These are phyloP conservation scores for Calonectria leucothoes DNA, from an alignment of 2,329 filamentous ascomycete genomes.

Conservation along the genomic window DNA sequence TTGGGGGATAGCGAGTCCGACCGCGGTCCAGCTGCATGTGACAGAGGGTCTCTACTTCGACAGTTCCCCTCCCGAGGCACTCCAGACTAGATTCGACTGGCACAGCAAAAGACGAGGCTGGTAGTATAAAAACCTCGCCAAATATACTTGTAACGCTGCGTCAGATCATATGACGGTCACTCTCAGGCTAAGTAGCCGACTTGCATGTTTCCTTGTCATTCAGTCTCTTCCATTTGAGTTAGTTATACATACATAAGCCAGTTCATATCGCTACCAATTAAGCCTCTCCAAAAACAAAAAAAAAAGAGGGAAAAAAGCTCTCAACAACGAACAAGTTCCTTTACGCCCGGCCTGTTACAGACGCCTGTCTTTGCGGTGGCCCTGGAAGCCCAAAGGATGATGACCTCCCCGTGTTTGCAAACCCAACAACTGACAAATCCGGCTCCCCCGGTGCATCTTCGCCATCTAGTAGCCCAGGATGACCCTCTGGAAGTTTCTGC, in stretches of 20 bases:
- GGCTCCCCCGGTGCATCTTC: conserved; percentile 71
- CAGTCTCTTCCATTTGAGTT: background rate
- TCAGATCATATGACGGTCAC: background rate
- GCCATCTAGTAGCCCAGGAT: conserved; percentile 57
- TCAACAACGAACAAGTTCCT: background rate
- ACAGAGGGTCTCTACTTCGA: background rate
- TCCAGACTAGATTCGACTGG: no score
- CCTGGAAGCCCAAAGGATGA: conserved; percentile 58
- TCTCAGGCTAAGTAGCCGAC: background rate
- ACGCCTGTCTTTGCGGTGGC: conserved; percentile 56
- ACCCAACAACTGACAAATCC: conserved; percentile 57
- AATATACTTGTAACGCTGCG: background rate
- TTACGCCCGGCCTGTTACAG: conserved; percentile 61
- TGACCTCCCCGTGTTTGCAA: conserved; percentile 51
- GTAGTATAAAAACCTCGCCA: background rate
- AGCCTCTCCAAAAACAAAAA: background rate
- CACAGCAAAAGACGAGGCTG: background rate
- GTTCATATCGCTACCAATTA: background rate
- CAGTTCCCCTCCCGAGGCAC: background rate
- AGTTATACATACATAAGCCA: background rate
- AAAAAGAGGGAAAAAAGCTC: background rate
- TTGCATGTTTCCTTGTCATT: background rate
- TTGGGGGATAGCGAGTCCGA: background rate
- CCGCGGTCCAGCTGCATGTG: background rate
- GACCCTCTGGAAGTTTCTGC: conserved; percentile 64